Base-by-base conservation (phyloP, 805 yeast genomes). In the Saccharomyces eubayanus region DNA sequence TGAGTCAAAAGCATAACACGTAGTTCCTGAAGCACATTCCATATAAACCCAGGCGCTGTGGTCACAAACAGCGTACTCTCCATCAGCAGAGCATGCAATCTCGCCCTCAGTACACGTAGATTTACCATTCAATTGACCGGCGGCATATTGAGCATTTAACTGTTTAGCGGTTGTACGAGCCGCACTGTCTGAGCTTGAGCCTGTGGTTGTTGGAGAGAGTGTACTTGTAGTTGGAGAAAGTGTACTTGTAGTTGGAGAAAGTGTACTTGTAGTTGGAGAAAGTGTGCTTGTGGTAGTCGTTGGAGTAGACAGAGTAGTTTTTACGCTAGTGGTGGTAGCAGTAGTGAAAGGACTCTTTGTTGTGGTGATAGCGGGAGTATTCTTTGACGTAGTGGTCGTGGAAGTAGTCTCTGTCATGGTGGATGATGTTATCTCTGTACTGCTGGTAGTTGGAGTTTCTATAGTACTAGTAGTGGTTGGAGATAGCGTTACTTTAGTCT, bases 21-120 rank as follows among this genome's bases (percentile, higher is more conserved):
- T 73, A 2, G 89, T 83, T 48, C 85, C 85, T 2, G 77, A 70
- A n/a, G 85, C 79, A 71, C 89, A 84, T 43, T 68, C 74, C 62
- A 75, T 74, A 20, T 60, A 64, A 12, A 79, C 84, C 89, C 89
- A 84, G 27, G 66, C 54, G 43, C 83, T 83, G 62, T 70, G 72
- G 60, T 78, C 74, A 68, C 88, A 84, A 47, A 82, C 70, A 16
- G 86, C 82, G 58, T 77, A 74, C 20, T 70, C 54, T 36, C 85
- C 87, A 58, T 71, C 69, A 5, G 74, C 62, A 28, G 77, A 63
- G 65, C 89, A 84, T 3, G 83, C 76, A 14, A 76, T 59, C 14
- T 73, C 76, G 51, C 86, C 87, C 30, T 74, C 77, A 5, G 63
- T 63, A 61, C 83, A 79, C 2, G 73, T 59, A 4, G 74, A 62